These are phyloP conservation scores for Bromus sterilis DNA, from an alignment of 176 grass and related monocot genomes.

Conservation along the genomic window DNA sequence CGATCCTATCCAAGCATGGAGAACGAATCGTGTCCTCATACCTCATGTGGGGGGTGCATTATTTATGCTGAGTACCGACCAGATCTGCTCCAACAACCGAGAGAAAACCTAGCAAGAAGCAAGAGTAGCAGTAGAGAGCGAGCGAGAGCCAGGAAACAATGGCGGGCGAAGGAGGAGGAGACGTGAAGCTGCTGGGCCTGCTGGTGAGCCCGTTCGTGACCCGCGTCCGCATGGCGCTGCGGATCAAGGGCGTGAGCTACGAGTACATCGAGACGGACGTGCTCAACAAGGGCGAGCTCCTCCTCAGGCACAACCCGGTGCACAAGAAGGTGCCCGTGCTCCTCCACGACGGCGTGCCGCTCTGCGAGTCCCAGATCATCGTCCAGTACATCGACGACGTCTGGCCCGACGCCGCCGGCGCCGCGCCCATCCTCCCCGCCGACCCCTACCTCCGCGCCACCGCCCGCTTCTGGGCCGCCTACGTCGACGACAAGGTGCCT, in stretches of 20 bases:
- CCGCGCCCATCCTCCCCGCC: not conserved
- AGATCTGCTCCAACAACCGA: not conserved
- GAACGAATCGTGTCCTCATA: not conserved
- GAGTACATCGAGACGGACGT: conserved; percentile 15
- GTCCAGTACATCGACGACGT: not conserved
- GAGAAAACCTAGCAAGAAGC: no score
- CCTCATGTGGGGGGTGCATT: not conserved
- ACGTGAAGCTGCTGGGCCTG: conserved; percentile 24
- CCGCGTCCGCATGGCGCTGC: conserved; percentile 33
- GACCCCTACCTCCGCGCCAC: not conserved
- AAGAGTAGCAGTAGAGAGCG: no score
- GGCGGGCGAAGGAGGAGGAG: not conserved
- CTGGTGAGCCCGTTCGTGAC: conserved; percentile 15
- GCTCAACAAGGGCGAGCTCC: conserved; percentile 36
- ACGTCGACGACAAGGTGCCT: conserved; percentile 27
- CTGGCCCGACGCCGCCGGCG: not conserved
- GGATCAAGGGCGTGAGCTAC: conserved; percentile 38
- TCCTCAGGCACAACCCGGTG: conserved; percentile 42
- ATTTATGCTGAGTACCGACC: not conserved
- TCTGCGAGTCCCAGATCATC: not conserved
- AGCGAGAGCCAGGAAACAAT: not conserved
- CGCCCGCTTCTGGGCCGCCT: not conserved
- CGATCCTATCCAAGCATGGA: no score
- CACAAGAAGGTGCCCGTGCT: not conserved
- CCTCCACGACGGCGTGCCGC: not conserved